Evolutionary conservation across 495 filamentous ascomycete species (phyloP).

Genomic region (Evernia prunastri): DNA sequence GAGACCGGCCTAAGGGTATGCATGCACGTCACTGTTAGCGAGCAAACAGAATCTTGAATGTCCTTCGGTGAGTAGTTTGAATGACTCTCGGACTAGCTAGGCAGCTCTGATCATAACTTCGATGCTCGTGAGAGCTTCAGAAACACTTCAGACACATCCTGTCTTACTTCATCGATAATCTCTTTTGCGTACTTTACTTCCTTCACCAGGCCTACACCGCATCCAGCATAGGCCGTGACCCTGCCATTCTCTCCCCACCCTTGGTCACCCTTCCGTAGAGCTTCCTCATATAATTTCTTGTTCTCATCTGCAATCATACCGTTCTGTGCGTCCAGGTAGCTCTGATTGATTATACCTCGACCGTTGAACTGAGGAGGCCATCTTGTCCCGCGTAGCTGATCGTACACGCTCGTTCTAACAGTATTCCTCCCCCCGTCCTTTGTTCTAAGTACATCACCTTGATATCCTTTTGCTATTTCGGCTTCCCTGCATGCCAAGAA

Average conservation of each 20-base stretch:
- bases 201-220: constrained; percentile 37
- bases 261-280: constrained; percentile 42
- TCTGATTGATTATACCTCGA: constrained; percentile 55
- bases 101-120: constrained; percentile 9
- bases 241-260: constrained; percentile 52
- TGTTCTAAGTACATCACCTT: constrained; percentile 48
- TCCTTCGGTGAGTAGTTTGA: background rate
- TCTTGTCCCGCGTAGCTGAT: constrained; percentile 53
- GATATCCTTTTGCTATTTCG: constrained; percentile 49
- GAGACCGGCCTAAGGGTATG: background rate
- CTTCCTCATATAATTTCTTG: constrained; percentile 48
- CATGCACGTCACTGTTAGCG: background rate
- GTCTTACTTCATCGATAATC: constrained; percentile 30
- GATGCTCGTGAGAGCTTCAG: constrained; percentile 2
- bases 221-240: constrained; percentile 60
- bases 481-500: constrained; percentile 58
- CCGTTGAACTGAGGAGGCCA: constrained; percentile 61
- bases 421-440: constrained; percentile 61
- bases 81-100: background rate
- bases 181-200: constrained; percentile 28
- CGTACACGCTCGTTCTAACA: constrained; percentile 59
- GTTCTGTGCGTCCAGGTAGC: constrained; percentile 45
- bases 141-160: constrained; percentile 20
- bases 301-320: constrained; percentile 50
- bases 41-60: background rate